Evolutionary conservation across 2,329 filamentous ascomycete genomes (phyloP), one percentile per base, ranked within the genome.

Genomic region (Xylaria sp.): DNA sequence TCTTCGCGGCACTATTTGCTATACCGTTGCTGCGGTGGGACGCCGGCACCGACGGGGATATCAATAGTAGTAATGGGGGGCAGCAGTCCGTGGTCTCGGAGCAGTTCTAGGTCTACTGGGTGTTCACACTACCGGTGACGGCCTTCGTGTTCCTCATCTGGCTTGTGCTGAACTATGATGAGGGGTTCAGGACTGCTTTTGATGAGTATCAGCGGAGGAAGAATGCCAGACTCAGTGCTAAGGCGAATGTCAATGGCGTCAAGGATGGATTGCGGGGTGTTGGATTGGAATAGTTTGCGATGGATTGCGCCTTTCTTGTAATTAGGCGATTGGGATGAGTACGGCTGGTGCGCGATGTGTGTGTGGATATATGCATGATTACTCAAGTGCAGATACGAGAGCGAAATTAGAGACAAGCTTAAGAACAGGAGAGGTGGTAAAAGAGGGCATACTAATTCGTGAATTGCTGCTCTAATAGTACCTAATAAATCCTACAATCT

Each of bases 41-140:
- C 31, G 13, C 37, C 1, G 55, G 23, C 23, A 25, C 23, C 23
- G 28, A 28, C 28, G 28, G 28, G 28, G 28, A 28, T 28, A 28
- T 28, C 4, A 3, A 28, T 28, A 1, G 4, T 28, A 25, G 23
- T 25, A 25, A 25, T 25, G 23, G 23, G 23, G 28, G 28, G 28
- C 3, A 6, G 28, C 28, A 63, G 5, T 48, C 39, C 7, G 52
- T 74, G 7, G 46, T 74, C 18, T 57, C 56, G 23, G 56, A 64
- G 4, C 69, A 65, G 1, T 73, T 74, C 58, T 74, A 73, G 71
- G 81, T 85, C 12, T 86, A 85, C 73, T 87, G 83, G 84, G 86
- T 82, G 0, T 83, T 87, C 51, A 85, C 84, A 0, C 77, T 87
- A 25, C 83, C 84, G 0, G 81, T 81, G 2, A 75, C 74, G 2